A percentile compares a stretch with the other conserved stretches of the same genome.
These are phyloP conservation scores for Nicotiana noctiflora DNA, from an alignment of 257 asterid species.

Conservation along the genomic window DNA sequence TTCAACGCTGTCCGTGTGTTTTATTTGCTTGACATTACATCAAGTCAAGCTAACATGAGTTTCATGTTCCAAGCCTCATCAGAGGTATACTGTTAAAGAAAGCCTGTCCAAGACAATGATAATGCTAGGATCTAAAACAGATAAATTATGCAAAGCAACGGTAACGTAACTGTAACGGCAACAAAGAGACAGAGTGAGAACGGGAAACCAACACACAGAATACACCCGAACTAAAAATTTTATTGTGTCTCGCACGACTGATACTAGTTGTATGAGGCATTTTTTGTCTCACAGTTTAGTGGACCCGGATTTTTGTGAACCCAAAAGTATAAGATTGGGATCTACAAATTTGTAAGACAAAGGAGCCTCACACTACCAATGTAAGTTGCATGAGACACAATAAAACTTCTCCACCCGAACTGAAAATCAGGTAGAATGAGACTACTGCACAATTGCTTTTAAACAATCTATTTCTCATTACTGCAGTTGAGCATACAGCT, in stretches of 20 bases:
- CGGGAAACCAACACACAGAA: not conserved
- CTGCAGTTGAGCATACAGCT: not conserved
- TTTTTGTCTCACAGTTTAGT: too few relatives aligned
- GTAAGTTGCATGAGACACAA: too few relatives aligned
- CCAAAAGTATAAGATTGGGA: too few relatives aligned
- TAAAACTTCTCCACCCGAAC: not conserved
- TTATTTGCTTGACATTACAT: not conserved
- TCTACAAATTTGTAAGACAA: too few relatives aligned
- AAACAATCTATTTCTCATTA: not conserved
- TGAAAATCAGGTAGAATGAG: not conserved
- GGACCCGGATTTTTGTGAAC: too few relatives aligned
- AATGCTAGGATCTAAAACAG: not conserved
- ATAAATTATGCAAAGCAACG: not conserved
- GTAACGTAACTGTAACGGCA: not conserved
- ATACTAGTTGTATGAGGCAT: too few relatives aligned
- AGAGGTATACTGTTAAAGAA: not conserved
- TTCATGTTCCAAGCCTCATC: not conserved
- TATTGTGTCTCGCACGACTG: too few relatives aligned
- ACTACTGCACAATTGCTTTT: not conserved
- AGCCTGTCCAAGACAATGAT: not conserved
- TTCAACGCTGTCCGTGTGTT: not conserved
- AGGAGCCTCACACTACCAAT: too few relatives aligned
- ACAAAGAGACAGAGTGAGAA: not conserved
- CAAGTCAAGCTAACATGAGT: not conserved
- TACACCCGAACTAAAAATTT: not conserved